Base-by-base conservation (phyloP, 768 basidiomycete genomes). In the Suillus spraguei region DNA sequence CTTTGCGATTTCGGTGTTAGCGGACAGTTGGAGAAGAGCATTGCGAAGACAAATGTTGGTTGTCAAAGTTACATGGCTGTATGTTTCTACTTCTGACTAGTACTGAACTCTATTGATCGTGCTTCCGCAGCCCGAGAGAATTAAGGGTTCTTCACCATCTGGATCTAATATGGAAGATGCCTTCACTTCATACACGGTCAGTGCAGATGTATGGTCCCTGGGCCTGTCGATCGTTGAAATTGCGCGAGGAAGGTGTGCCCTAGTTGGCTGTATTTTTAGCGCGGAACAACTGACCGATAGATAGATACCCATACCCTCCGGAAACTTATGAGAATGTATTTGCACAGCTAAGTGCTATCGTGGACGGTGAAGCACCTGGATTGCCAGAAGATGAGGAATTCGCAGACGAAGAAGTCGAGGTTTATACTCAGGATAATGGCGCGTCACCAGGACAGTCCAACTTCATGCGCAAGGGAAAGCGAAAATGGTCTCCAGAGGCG, bases 1-100 rank as follows among this genome's bases (percentile, higher is more conserved):
- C 84, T 99, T 1, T 97, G 95, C 73, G 97, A 99, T 74, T 99
- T 99, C 75, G 97, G 97, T n/a, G 95, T 99, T 0, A 97, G 95
- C 10, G 97, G 97, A 7, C 96, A 99, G 73, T 85, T 99, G 44
- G 97, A 99, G 77, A 94, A 95, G 74, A 92, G 90, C 62, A 82
- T 99, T 24, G 97, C 97, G 20, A 97, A 96, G 78, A 99, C 97
- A 7, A 99, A 99, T 70, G 98, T 99, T 44, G 97, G 97, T 8
- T 99, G 97, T 74, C 97, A 99, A 75, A 91, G 88, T 65, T 99
- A 99, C 76, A 99, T 99, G 95, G 97, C 97, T 55, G 95, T 95
- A 76, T 75, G 90, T 83, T 3, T 32, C 32, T 69, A 32, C 54
- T 58, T 49, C 59, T 16, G 17, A 63, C 60, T 58, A 44, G 11